A percentile compares a stretch with the other conserved stretches of the same genome.
Evolutionary conservation across 768 basidiomycete species (phyloP).

Genomic region (Sutorius australiensis): DNA sequence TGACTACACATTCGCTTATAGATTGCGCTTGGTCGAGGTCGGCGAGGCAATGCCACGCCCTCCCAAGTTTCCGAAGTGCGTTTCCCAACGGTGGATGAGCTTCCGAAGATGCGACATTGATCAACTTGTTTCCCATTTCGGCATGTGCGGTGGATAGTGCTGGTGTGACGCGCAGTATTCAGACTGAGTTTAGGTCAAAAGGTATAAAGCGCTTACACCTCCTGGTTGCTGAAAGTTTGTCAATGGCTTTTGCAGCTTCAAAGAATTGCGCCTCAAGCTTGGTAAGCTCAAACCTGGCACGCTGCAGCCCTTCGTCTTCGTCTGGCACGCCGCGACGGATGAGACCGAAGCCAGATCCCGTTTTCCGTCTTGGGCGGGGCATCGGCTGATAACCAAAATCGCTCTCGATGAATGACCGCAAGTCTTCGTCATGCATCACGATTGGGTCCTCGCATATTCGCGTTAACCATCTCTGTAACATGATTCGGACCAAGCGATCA

Average conservation of each 20-base stretch:
- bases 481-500: conserved; percentile 90
- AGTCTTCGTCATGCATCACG: conserved; percentile 83
- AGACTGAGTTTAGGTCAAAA: not conserved
- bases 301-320: conserved; percentile 90
- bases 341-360: conserved; percentile 69
- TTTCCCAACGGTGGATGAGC: conserved; percentile 79
- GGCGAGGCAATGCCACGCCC: conserved; percentile 81
- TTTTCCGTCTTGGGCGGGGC: conserved; percentile 68
- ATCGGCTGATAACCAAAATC: conserved; percentile 96
- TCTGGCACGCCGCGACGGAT: conserved; percentile 82
- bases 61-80: conserved; percentile 81
- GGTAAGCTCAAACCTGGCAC: conserved; percentile 87
- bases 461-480: conserved; percentile 93
- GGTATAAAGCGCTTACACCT: conserved; percentile 52
- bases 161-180: conserved; percentile 28
- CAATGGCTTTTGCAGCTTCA: conserved; percentile 87
- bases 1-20: conserved; percentile 89
- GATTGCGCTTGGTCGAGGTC: conserved; percentile 90
- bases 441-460: conserved; percentile 92
- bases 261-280: conserved; percentile 91
- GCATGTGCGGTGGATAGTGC: conserved; percentile 74
- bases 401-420: conserved; percentile 92
- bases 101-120: conserved; percentile 87
- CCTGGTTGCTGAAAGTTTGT: conserved; percentile 74
- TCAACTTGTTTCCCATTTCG: conserved; percentile 91